These are phyloP conservation scores for Polysphondylium violaceum DNA, from an alignment of 78 protist species.

Conservation along the genomic window DNA sequence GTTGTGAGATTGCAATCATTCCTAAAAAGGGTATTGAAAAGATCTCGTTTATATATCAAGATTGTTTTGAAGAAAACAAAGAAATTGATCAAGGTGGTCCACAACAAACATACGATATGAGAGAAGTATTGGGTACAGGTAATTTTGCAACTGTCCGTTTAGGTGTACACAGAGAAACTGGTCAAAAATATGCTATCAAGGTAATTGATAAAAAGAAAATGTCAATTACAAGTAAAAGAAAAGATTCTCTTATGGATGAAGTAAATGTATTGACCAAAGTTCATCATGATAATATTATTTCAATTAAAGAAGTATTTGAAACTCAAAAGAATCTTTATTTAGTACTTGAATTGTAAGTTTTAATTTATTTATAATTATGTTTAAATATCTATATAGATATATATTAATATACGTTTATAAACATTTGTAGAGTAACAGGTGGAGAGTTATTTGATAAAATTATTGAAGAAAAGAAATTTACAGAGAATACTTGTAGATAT, in stretches of 20 bases:
- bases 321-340: conserved; percentile 74
- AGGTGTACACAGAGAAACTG: conserved; percentile 75
- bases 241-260: conserved; percentile 75
- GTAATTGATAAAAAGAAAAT: conserved; percentile 80
- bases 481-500: conserved; percentile 55
- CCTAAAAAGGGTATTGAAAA: conserved; percentile 52
- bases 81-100: conserved; percentile 85
- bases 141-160: conserved; percentile 76
- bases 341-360: conserved; percentile 82
- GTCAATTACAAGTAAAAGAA: conserved; percentile 74
- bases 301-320: conserved; percentile 68
- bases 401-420: not conserved
- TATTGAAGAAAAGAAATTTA: conserved; percentile 50
- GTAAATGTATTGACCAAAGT: conserved; percentile 77
- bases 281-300: conserved; percentile 75
- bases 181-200: conserved; percentile 75
- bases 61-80: conserved; percentile 60
- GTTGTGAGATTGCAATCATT: conserved; percentile 66
- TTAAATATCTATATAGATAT: not conserved
- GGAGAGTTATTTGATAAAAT: conserved; percentile 85
- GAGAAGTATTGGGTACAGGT: conserved; percentile 80
- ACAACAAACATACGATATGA: conserved; percentile 48
- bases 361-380: not conserved
- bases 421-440: conserved; percentile 70
- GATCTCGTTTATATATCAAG: conserved; percentile 63